Percentiles rank a stretch among this genome's conserved stretches.
Evolutionary conservation across 768 basidiomycete species (phyloP).

Genomic region (Agaricus blazei): DNA sequence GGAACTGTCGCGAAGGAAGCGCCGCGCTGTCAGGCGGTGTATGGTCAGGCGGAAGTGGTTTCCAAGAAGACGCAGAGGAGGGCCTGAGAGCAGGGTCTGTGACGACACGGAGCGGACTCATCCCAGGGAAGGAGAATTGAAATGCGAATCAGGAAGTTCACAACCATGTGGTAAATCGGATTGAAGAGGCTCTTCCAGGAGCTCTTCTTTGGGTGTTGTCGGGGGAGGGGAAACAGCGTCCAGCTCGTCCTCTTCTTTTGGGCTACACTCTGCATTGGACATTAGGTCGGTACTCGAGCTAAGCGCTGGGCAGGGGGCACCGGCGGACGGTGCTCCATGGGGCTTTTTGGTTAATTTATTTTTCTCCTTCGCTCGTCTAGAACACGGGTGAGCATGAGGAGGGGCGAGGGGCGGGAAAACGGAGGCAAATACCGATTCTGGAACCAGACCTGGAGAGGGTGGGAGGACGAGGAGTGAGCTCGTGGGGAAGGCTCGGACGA

Average conservation of each 20-base stretch:
- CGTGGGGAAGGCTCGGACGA: constrained; percentile 3
- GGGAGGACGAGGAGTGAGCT: constrained; percentile 5
- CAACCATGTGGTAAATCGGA: not conserved
- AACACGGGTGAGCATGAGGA: constrained; percentile 9
- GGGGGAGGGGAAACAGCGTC: not conserved
- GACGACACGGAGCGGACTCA: constrained; percentile 32
- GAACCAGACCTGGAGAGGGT: constrained; percentile 72
- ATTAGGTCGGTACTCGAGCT: constrained; percentile 15
- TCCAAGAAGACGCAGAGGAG: constrained; percentile 15
- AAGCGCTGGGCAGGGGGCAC: constrained; percentile 14
- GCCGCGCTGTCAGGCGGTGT: constrained; percentile 30
- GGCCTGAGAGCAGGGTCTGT: constrained; percentile 20
- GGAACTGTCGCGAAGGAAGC: constrained; percentile 24
- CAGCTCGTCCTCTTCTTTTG: constrained; percentile 6
- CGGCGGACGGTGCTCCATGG: constrained; percentile 14
- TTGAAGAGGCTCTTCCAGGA: constrained; percentile 7
- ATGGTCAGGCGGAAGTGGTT: constrained; percentile 30
- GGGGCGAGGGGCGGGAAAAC: constrained; percentile 4
- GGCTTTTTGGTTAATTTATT: constrained; percentile 47
- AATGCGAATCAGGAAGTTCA: constrained; percentile 9
- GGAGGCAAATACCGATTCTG: constrained; percentile 61
- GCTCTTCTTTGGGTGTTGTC: constrained; percentile 8
- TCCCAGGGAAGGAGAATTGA: constrained; percentile 23
- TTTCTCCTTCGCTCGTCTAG: constrained; percentile 83
- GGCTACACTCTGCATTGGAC: not conserved